phyloP scores from a whole-genome alignment of 306 rosid genomes.

The Quercus bicolor region DNA sequence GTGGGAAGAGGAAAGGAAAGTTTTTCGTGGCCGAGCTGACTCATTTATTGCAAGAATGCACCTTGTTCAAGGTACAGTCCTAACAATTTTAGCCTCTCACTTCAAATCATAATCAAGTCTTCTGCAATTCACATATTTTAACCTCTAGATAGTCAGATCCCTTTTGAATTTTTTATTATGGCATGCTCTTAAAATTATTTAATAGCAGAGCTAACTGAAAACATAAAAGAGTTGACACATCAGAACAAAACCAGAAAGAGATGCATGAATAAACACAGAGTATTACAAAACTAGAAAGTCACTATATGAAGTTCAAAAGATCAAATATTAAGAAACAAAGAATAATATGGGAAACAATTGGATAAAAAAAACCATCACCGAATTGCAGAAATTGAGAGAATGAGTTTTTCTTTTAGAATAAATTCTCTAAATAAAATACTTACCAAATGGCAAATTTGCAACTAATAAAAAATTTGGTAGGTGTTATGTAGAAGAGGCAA shows the following conservation, averaged over 20 bases:
- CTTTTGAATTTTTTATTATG: constrained; percentile 8
- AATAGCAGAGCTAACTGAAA: background rate
- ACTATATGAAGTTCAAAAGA: background rate
- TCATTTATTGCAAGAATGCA: constrained; percentile 97
- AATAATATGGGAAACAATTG: background rate
- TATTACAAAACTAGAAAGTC: background rate
- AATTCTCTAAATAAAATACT: background rate
- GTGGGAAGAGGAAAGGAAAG: constrained; percentile 89
- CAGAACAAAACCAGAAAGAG: background rate
- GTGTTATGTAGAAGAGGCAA: background rate
- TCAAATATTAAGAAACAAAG: background rate
- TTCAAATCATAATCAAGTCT: constrained; percentile 6
- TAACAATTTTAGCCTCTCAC: constrained; percentile 20
- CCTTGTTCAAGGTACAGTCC: constrained; percentile 84
- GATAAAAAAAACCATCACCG: background rate
- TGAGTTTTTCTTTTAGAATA: background rate
- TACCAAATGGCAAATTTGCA: background rate
- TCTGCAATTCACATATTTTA: constrained; percentile 5
- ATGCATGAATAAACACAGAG: background rate
- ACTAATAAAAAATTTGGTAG: background rate
- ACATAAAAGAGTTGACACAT: background rate
- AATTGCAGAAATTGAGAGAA: background rate
- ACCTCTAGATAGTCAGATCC: constrained; percentile 5
- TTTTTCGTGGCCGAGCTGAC: constrained; percentile 78
- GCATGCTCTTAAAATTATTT: background rate